Evolutionary conservation across 306 rosid species (phyloP), one percentile per base, ranked within the genome.

Genomic region (Alnus rubra): DNA sequence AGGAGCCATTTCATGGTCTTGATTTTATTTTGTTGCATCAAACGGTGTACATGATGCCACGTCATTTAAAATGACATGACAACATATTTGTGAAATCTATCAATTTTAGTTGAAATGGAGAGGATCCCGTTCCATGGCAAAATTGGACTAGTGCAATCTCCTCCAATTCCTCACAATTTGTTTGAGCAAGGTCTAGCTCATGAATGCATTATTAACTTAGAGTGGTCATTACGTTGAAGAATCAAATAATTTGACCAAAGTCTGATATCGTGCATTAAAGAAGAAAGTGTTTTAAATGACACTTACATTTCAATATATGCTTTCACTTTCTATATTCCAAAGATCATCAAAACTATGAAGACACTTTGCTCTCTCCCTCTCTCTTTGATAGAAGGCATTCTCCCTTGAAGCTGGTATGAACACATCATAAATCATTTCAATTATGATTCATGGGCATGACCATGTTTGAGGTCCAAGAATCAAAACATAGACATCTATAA

Each of bases 91-190:
- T 42, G 45, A 42, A 42, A 42, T 42, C 45, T 42, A 42, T 42
- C 45, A 7, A 42, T 42, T 42, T 42, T 6, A 42, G 45, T 42
- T 42, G 45, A 42, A 42, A 42, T 42, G 45, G 45, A 42, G 45
- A 42, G 8, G 8, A 4, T 42, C 45, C 45, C 5, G 5, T 42
- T 42, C 45, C 7, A 16, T 9, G 49, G 58, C 7, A 45, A 76
- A 73, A 75, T 39, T 30, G 64, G n/a, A 62, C 64, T 39, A 59
- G 16, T 59, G 44, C 51, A n/a, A 42, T 42, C 45, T 63, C 70
- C 12, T 47, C 23, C 19, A 42, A 10, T 49, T 31, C 52, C 0
- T 71, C 10, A 3, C 52, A n/a, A 63, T 63, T 12, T 11, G 2
- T 33, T 63, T 13, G 15, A 64, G 18, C 70, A 15, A 64, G 70